Base-by-base conservation (phyloP, 2,329 filamentous ascomycete genomes). In the Microdochium trichocladiopsis region DNA sequence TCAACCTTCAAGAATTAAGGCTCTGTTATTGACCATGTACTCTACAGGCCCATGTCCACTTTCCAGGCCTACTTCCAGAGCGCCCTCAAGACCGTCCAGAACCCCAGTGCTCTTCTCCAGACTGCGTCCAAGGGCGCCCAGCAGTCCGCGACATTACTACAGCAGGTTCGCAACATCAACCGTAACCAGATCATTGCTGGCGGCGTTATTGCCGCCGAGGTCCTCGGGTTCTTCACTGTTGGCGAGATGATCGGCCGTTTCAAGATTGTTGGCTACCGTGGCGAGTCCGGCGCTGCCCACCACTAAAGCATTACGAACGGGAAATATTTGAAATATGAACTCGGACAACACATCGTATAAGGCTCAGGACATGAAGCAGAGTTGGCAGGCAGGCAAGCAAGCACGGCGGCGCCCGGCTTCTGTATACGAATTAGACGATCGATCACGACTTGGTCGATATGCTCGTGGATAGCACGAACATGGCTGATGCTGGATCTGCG, bases 201-300 rank as follows among this genome's bases (percentile, higher is more conserved):
- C 55, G 89, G 88, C 62, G 88, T 99, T 55, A 76, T 96, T 56
- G 73, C 79, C 48, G 92, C 92, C 52, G 93, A 99, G 76, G 81
- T 90, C 50, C 74, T 99, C 60, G 94, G 94, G 56, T 99, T 99
- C 83, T 99, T 97, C 82, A 95, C 92, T 56, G 83, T 97, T 52
- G 94, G 94, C 59, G 92, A 97, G 81, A 97, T 99, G 72, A 85
- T 99, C 65, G 94, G 94, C 65, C 83, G 92, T 66, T 84, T 94
- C 77, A 97, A 99, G 87, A 72, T 99, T 62, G 80, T 99, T 63
- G 94, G 94, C 59, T 99, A 99, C 81, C 82, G 81, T 72, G 88
- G 88, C 67, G 83, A 88, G 69, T 67, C 69, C 58, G 71, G 71
- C 57, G 79, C 78, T 61, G 75, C 77, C 58, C 80, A 85, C 70